Evolutionary conservation across 2,329 filamentous ascomycete genomes (phyloP), one percentile per base, ranked within the genome.

Genomic region (Onygenales sp.): DNA sequence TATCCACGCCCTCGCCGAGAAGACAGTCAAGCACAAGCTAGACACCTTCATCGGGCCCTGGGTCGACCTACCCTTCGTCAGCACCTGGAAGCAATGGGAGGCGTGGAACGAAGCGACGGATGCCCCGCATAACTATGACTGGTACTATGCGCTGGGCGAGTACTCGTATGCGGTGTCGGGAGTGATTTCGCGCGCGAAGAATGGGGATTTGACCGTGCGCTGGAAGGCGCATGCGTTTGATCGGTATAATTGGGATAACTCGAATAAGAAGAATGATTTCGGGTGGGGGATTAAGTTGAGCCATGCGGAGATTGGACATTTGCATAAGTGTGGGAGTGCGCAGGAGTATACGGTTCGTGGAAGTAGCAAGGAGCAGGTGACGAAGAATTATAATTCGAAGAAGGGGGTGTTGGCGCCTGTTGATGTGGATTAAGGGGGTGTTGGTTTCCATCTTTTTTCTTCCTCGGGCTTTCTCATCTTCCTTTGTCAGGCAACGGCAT

Each of bases 271-370:
- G 14, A 49, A 49, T 32, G 17, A 17, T 21, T 40, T 49, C 32
- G 47, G 47, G 14, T 49, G 34, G 34, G 47, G 47, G 2, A 10
- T 37, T 10, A 14, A 40, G 6, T 42, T 49, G 36, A 49, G 36
- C 47, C 47, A 49, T 49, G 34, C 33, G 36, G 47, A 49, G 36
- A 49, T 49, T 49, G 47, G 47, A 10, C 47, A 49, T 42, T 31
- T 49, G 36, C 47, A 49, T 6, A 40, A 49, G 17, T 49, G 47
- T 14, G 47, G 47, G 14, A 49, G 47, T 37, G 47, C 47, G 13
- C 47, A 31, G 36, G 47, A 49, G 36, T 49, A 49, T 31, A 49
- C 34, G 10, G 9, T 49, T 17, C 47, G 47, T 6, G 47, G 47
- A 2, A 49, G 47, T 36, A 31, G 33, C 6, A 49, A 32, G 17